Base-by-base conservation (phyloP, 441 rosid species). In the Populus trichocarpa region DNA sequence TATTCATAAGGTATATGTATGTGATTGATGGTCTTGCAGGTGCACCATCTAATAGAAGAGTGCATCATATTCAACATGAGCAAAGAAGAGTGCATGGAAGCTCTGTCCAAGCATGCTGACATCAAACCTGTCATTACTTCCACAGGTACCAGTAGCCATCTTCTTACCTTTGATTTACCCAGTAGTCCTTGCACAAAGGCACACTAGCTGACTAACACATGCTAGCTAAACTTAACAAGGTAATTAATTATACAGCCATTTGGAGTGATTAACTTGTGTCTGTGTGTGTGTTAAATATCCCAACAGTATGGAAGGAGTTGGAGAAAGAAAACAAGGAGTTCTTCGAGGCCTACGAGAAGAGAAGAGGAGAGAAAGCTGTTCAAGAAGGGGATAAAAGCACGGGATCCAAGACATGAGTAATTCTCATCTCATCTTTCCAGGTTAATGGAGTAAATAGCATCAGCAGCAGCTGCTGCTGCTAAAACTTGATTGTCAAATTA, bases 61-160 rank as follows among this genome's bases (percentile, higher is more conserved):
- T 95, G 99, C 72, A 83, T 95, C 14, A 16, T 91, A 14, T 92
- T 92, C 87, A 91, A 90, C 84, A 88, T 95, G 99, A 86, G 85
- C 79, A 93, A 82, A 87, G 97, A 95, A 83, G 98, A 95, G 87
- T 95, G 98, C 94, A 87, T 91, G 91, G 95, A 91, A 72, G 95
- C 97, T 83, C 90, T 95, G 83, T 86, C 93, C 78, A 91, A 89
- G 84, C 92, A 93, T 82, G 98, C 99, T 67, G 84, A 90, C 77
- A 91, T 95, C 82, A 80, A 88, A 69, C 96, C 97, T n/a, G 79
- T 93, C 86, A 81, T 93, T 73, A 95, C 99, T 66, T 91, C 97
- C 68, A 95, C 97, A 72, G 97, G 98, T 87, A 46, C 57, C 40
- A 67, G 16, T 40, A 6, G 2, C 13, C 22, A 26, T 66, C 38